Evolutionary conservation across 352 stramenopile genomes (phyloP).

Genomic region (Pythium myriotylum): DNA sequence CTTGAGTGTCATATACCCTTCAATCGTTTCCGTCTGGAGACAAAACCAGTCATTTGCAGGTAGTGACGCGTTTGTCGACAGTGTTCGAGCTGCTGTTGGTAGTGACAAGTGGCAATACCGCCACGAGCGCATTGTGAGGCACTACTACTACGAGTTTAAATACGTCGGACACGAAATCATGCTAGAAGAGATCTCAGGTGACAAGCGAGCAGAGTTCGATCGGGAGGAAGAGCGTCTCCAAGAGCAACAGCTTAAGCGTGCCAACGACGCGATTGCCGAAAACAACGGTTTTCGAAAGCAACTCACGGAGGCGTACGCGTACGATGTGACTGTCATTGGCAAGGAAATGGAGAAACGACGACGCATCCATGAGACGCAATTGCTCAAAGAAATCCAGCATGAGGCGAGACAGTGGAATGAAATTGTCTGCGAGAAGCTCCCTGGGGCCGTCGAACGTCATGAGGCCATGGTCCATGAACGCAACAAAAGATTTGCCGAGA

Average conservation of each 20-base stretch:
- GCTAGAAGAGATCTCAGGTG: constrained; percentile 33
- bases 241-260: constrained; percentile 33
- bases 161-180: constrained; percentile 49
- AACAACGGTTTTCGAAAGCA: constrained; percentile 42
- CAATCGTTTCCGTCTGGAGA: constrained; percentile 56
- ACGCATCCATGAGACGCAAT: constrained; percentile 17
- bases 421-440: constrained; percentile 18
- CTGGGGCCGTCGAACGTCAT: constrained; percentile 10
- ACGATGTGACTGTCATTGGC: background rate
- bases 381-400: constrained; percentile 19
- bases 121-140: constrained; percentile 52
- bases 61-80: constrained; percentile 49
- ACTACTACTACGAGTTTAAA: constrained; percentile 81
- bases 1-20: constrained; percentile 48
- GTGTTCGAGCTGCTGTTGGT: constrained; percentile 38
- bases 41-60: background rate
- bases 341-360: constrained; percentile 2
- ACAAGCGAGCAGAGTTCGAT: constrained; percentile 10
- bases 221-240: constrained; percentile 28
- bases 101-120: constrained; percentile 47
- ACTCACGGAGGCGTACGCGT: constrained; percentile 33
- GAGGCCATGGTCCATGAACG: background rate
- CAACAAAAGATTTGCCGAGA: constrained; percentile 19
- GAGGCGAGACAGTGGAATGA: constrained; percentile 36
- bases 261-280: constrained; percentile 36